These are phyloP conservation scores for Sphaerulina vaccinii DNA, from an alignment of 2,329 filamentous ascomycete species.

Conservation along the genomic window DNA sequence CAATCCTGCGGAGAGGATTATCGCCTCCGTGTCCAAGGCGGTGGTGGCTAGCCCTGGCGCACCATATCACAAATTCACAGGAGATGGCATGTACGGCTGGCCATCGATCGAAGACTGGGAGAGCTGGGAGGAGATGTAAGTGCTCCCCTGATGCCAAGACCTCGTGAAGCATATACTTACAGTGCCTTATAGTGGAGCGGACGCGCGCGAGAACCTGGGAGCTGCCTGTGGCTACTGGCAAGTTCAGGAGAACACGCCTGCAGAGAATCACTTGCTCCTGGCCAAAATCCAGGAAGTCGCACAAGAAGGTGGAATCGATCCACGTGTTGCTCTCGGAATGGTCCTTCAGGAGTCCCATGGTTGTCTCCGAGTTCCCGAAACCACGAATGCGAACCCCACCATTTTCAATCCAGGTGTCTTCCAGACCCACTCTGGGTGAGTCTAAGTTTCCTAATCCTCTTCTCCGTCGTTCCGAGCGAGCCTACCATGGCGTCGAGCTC, in stretches of 20 bases:
- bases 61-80: neutral
- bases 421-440: constrained; percentile 44
- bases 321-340: constrained; percentile 47
- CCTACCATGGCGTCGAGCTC: too few species aligned
- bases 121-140: constrained; percentile 37
- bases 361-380: constrained; percentile 48
- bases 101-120: constrained; percentile 39
- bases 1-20: too few species aligned
- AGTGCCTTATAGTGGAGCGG: constrained; percentile 35
- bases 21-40: too few species aligned
- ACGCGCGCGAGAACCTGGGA: constrained; percentile 39
- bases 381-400: constrained; percentile 40
- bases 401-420: constrained; percentile 49
- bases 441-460: too few species aligned
- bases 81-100: constrained; percentile 36
- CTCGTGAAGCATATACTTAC: neutral
- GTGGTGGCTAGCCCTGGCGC: too few species aligned
- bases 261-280: constrained; percentile 42
- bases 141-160: neutral
- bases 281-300: constrained; percentile 37
- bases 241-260: constrained; percentile 40
- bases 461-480: too few species aligned
- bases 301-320: constrained; percentile 36
- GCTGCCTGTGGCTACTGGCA: constrained; percentile 39
- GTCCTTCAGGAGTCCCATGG: constrained; percentile 50